Conservation (phyloP, 1,284 basidiomycete genomes). For the Ceratobasidium sp. region DNA sequence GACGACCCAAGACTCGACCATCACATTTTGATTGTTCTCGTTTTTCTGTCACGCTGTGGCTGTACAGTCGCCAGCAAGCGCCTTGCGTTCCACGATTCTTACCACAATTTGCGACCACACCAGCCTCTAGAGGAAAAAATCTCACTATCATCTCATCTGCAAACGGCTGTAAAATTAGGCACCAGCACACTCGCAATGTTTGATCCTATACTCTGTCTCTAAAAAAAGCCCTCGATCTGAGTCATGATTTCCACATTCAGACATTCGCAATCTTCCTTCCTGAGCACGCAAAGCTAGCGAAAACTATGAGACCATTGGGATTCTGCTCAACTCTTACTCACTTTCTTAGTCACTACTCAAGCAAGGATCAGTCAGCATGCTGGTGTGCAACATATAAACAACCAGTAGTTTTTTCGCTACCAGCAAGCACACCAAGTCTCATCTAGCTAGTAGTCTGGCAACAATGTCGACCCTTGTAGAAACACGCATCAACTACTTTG, state of each 20-base stretch:
- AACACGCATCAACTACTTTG: constrained; percentile 48
- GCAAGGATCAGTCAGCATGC: constrained; percentile 1
- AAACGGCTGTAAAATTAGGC: too few species aligned
- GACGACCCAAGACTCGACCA: too few species aligned
- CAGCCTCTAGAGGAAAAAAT: too few species aligned
- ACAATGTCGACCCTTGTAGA: constrained; percentile 41
- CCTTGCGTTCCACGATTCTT: too few species aligned
- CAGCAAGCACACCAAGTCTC: not conserved
- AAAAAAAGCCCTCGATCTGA: not conserved
- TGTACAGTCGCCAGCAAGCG: too few species aligned
- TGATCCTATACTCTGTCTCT: too few species aligned
- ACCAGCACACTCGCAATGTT: too few species aligned
- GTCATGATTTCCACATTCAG: not conserved
- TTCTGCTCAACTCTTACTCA: not conserved
- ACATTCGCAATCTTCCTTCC: not conserved
- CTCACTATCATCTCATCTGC: too few species aligned
- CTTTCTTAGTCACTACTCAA: not conserved
- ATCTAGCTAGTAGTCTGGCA: too few species aligned
- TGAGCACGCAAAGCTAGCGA: constrained; percentile 12
- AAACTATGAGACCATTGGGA: not conserved
- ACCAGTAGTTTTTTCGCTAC: not conserved
- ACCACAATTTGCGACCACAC: too few species aligned
- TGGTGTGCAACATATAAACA: not conserved
- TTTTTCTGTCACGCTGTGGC: too few species aligned
- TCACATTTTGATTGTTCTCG: too few species aligned